Conservation (phyloP, 495 filamentous ascomycete genomes). For the Penicillium daleae region DNA sequence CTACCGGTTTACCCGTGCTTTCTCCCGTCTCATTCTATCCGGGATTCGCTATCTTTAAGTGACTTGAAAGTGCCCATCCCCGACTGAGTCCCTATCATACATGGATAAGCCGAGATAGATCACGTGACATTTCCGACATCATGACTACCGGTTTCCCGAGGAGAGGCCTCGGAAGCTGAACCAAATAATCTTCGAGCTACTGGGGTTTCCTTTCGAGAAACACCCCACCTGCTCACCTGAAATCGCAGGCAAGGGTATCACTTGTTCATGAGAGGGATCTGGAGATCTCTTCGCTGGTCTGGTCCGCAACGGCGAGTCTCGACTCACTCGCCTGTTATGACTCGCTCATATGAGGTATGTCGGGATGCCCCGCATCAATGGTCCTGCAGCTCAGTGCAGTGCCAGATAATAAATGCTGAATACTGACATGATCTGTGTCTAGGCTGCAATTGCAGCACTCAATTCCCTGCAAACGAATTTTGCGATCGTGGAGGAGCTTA, state of each 20-base stretch:
- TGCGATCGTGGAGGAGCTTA: conserved; percentile 72
- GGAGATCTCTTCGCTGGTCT: conserved; percentile 24
- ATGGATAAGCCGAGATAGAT: background rate
- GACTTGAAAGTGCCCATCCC: too few species aligned
- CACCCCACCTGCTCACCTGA: conserved; percentile 27
- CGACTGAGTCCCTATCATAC: too few species aligned
- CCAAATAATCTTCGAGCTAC: conserved; percentile 25
- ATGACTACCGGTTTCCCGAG: conserved; percentile 29
- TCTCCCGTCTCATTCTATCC: background rate
- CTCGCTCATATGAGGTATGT: conserved; percentile 51
- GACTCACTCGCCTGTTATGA: conserved; percentile 38
- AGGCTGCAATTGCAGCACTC: conserved; percentile 81
- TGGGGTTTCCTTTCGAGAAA: conserved; percentile 27
- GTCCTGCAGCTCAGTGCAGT: background rate
- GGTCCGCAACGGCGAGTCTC: conserved; percentile 36
- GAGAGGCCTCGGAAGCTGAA: conserved; percentile 24
- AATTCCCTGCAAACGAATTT: conserved; percentile 91
- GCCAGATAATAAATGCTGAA: too few species aligned
- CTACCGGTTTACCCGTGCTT: background rate
- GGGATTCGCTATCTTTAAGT: background rate
- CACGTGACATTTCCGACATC: conserved; percentile 35
- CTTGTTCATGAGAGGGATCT: conserved; percentile 34
- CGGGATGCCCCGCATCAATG: background rate
- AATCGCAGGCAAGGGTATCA: conserved; percentile 19
- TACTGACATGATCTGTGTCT: conserved; percentile 13